phyloP scores from a whole-genome alignment of 352 stramenopile genomes.

The Globisporangium nagaii region DNA sequence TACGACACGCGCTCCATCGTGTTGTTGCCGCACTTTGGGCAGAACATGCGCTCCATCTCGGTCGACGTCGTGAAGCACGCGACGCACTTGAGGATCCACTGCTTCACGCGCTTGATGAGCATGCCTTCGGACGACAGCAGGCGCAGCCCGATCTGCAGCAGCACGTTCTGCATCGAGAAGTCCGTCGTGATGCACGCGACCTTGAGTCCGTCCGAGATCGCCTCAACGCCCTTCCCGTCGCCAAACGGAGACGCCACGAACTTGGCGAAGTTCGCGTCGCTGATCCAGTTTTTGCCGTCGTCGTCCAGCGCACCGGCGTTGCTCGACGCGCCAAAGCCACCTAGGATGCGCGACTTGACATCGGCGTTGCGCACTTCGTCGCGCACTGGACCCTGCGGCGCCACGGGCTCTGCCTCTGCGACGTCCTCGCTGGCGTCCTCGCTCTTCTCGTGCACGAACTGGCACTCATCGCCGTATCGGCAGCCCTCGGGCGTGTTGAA shows the following conservation, averaged over 20 bases:
- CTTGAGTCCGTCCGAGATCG: slow-evolving; percentile 40
- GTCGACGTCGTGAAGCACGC: slow-evolving; percentile 95
- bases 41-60: slow-evolving; percentile 95
- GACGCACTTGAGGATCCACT: slow-evolving; percentile 97
- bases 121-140: slow-evolving; percentile 79
- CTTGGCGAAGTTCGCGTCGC: slow-evolving; percentile 46
- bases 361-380: slow-evolving; percentile 69
- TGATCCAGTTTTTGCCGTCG: slow-evolving; percentile 88
- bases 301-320: slow-evolving; percentile 74
- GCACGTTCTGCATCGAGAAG: slow-evolving; percentile 88
- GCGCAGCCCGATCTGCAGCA: slow-evolving; percentile 85
- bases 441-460: slow-evolving; percentile 57
- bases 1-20: slow-evolving; percentile 94
- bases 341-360: slow-evolving; percentile 86
- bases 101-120: slow-evolving; percentile 85
- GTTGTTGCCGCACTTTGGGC: slow-evolving; percentile 94
- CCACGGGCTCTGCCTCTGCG: slow-evolving; percentile 15
- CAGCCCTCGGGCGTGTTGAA: slow-evolving; percentile 74
- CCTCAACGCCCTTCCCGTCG: slow-evolving; percentile 57
- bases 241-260: slow-evolving; percentile 75
- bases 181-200: slow-evolving; percentile 86
- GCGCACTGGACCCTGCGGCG: slow-evolving; percentile 22
- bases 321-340: slow-evolving; percentile 68
- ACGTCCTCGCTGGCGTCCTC: slow-evolving; percentile 16
- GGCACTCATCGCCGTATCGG: slow-evolving; percentile 65